A percentile compares a stretch with the other conserved stretches of the same genome.
phyloP scores from a whole-genome alignment of 768 basidiomycete genomes.

The Pulveroboletus ravenelii region DNA sequence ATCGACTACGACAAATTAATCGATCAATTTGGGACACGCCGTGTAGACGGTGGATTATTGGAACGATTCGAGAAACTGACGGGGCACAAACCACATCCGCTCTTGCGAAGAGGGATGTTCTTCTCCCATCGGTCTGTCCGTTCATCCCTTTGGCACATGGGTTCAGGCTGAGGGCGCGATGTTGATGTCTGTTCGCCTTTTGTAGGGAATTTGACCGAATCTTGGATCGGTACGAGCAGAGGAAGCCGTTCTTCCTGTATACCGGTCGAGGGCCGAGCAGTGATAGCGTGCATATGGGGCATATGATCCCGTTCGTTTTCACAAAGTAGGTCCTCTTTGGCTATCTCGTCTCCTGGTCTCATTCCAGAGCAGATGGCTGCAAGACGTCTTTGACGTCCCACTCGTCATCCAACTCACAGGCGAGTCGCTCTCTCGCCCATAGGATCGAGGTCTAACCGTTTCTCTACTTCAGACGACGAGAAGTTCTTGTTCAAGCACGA shows the following conservation, averaged over 20 bases:
- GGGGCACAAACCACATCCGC: constrained; percentile 80
- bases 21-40: constrained; percentile 87
- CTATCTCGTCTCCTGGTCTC: not conserved
- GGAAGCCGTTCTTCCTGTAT: constrained; percentile 97
- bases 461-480: constrained; percentile 73
- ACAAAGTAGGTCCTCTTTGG: constrained; percentile 66
- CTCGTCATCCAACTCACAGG: constrained; percentile 95
- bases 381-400: constrained; percentile 92
- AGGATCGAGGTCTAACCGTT: not conserved
- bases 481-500: constrained; percentile 98
- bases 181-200: not conserved
- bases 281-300: constrained; percentile 95
- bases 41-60: constrained; percentile 70
- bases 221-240: constrained; percentile 91
- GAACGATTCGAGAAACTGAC: constrained; percentile 90
- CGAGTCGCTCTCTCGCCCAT: constrained; percentile 25
- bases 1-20: constrained; percentile 98
- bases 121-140: constrained; percentile 87
- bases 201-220: constrained; percentile 88
- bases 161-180: not conserved
- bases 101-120: constrained; percentile 90
- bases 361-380: constrained; percentile 70
- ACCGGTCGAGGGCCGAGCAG: constrained; percentile 96
- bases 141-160: not conserved
- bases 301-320: constrained; percentile 95